Base-by-base conservation (phyloP, 805 yeast species). In the Scheffersomyces ergatensis region DNA sequence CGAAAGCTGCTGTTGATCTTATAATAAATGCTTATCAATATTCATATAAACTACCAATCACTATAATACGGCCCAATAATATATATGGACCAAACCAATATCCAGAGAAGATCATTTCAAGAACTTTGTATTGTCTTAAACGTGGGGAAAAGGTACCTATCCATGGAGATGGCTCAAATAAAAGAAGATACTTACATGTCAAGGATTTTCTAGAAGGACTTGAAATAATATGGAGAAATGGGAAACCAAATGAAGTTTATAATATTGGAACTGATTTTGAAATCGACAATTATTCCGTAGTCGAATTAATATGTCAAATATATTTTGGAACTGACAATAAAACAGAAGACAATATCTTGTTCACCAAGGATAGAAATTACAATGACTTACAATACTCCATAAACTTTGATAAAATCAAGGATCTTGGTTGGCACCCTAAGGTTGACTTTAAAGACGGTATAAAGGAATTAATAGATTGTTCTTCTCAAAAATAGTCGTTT, bases 1-100 rank as follows among this genome's bases (percentile, higher is more conserved):
- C 80, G 11, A 78, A 78, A 48, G 83, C 82, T 0, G 65, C 80
- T 4, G 62, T 73, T 4, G 83, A 78, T 39, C 50, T 78, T 54
- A 63, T 78, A 3, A 65, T 73, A 2, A 49, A 61, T 20, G 69
- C 82, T 0, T 78, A 78, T 45, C 47, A 52, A 29, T 62, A 60
- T 40, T 67, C 77, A 23, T 77, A 55, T 47, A 55, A 59, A 2
- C 32, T 76, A n/a, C 77, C 77, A 0, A 54, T 65, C 3, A 53
- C 64, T 5, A 65, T 69, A 1, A 48, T 76, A 3, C 59, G 83
- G 29, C 66, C 78, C 30, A 77, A 77, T 48, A 78, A 78, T 46
- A 70, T 77, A 1, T 78, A 71, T 50, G 83, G 83, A 1, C 73
- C 77, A 1, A 55, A 66, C 21, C 83, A 78, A 50, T 72, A 65